Conservation (phyloP, 805 yeast genomes). For the Wickerhamomyces kurtzmanii region DNA sequence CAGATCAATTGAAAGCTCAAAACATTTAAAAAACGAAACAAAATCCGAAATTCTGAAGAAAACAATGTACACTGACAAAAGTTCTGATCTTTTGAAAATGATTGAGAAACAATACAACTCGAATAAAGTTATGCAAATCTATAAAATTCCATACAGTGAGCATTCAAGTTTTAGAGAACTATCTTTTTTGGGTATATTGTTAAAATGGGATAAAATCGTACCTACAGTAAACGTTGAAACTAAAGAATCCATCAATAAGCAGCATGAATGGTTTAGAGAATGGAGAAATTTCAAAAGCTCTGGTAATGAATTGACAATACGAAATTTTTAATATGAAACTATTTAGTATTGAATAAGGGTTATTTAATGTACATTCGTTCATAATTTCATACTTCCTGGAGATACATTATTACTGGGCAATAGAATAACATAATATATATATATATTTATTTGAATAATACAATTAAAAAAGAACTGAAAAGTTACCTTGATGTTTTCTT, state of each 20-base stretch:
- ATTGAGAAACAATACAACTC: constrained; percentile 22
- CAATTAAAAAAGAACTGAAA: no score
- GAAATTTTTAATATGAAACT: no score
- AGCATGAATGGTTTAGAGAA: constrained; percentile 23
- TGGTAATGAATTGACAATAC: no score
- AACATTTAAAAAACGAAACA: no score
- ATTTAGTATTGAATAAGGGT: no score
- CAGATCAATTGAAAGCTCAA: constrained; percentile 13
- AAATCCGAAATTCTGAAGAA: constrained; percentile 1
- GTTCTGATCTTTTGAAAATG: no score
- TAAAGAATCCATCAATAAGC: constrained; percentile 14
- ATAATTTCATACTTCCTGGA: no score
- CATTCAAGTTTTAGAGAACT: constrained; percentile 87
- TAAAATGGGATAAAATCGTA: constrained; percentile 44
- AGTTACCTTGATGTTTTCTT: no score
- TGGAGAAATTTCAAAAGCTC: constrained; percentile 30
- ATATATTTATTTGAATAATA: no score
- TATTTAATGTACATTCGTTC: no score
- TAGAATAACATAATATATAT: no score
- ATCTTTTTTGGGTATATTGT: constrained; percentile 45
- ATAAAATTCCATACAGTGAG: constrained; percentile 81
- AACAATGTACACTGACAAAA: constrained; percentile 5
- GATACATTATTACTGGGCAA: no score
- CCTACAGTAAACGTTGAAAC: constrained; percentile 64
- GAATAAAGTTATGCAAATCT: constrained; percentile 31